Evolutionary conservation across 345 rosid genomes (phyloP).

Genomic region (Acer yangbiense): DNA sequence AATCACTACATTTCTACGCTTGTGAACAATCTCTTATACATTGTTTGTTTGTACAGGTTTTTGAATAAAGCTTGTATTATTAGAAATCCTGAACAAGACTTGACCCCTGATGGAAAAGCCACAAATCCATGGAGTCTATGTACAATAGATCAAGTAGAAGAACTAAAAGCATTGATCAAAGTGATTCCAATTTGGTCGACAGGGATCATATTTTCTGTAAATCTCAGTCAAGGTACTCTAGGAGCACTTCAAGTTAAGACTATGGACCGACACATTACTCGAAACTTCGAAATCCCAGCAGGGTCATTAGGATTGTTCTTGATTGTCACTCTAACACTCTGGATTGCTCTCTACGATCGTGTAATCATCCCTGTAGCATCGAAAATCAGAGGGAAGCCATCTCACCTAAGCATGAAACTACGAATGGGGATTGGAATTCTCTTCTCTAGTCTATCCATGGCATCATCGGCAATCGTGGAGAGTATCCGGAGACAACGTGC

Average conservation of each 20-base stretch:
- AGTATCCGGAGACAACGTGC: slow-evolving; percentile 31
- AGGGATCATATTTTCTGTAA: slow-evolving; percentile 42
- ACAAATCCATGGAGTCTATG: slow-evolving; percentile 51
- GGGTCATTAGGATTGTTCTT: slow-evolving; percentile 44
- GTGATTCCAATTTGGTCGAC: slow-evolving; percentile 57
- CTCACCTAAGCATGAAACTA: slow-evolving; percentile 35
- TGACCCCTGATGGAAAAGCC: slow-evolving; percentile 33
- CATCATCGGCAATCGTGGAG: slow-evolving; percentile 40
- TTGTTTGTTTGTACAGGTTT: slow-evolving; percentile 29
- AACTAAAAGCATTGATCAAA: slow-evolving; percentile 49
- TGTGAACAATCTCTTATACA: too few species aligned
- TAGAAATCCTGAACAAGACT: slow-evolving; percentile 35
- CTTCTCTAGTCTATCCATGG: slow-evolving; percentile 34
- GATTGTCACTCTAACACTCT: slow-evolving; percentile 33
- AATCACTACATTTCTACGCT: too few species aligned
- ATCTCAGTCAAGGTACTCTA: slow-evolving; percentile 38
- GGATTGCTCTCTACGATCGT: slow-evolving; percentile 54
- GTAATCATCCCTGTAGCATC: slow-evolving; percentile 40
- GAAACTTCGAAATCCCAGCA: slow-evolving; percentile 49
- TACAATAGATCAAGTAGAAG: slow-evolving; percentile 60
- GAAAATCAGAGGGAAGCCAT: slow-evolving; percentile 33
- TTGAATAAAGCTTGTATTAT: slow-evolving; percentile 58
- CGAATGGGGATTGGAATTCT: slow-evolving; percentile 52
- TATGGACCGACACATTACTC: slow-evolving; percentile 55
- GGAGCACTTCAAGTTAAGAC: slow-evolving; percentile 41